Evolutionary conservation across 371 early-diverging fungal species (phyloP).

Genomic region (Mucor lusitanicus): DNA sequence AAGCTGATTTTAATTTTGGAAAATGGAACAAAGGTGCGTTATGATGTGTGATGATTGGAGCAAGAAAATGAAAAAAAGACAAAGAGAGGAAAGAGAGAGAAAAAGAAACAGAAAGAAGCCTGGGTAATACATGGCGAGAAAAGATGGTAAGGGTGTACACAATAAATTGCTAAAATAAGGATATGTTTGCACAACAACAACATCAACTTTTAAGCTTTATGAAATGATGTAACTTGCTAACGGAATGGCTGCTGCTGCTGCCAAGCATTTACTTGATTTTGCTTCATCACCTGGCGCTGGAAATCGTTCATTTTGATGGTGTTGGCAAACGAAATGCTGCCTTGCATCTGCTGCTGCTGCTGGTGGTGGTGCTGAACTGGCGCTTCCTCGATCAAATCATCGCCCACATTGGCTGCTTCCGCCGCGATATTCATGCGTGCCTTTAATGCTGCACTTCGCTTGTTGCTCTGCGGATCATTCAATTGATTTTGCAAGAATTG

Average conservation of each 20-base stretch:
- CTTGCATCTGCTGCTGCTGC: conserved; percentile 1
- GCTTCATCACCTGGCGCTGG: not conserved
- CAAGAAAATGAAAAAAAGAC: not conserved
- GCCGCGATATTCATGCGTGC: conserved; percentile 55
- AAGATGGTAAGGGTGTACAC: not conserved
- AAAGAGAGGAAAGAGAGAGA: not conserved
- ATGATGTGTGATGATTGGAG: not conserved
- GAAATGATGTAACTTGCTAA: not conserved
- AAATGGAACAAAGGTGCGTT: not conserved
- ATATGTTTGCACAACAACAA: not conserved
- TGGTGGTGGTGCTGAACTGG: not conserved
- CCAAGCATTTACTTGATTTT: not conserved
- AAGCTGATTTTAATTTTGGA: not conserved
- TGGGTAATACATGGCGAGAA: not conserved
- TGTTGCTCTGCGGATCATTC: conserved; percentile 10
- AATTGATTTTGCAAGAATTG: conserved; percentile 21
- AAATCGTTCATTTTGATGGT: not conserved
- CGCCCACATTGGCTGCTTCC: conserved; percentile 24
- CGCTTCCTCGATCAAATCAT: conserved; percentile 5
- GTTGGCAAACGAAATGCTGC: not conserved
- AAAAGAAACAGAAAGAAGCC: not conserved
- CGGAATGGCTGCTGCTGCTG: not conserved
- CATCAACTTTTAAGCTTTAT: not conserved
- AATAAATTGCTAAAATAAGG: not conserved
- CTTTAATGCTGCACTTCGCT: conserved; percentile 38